Conservation (phyloP, 306 rosid genomes). For the Echinosophora koreensis region DNA sequence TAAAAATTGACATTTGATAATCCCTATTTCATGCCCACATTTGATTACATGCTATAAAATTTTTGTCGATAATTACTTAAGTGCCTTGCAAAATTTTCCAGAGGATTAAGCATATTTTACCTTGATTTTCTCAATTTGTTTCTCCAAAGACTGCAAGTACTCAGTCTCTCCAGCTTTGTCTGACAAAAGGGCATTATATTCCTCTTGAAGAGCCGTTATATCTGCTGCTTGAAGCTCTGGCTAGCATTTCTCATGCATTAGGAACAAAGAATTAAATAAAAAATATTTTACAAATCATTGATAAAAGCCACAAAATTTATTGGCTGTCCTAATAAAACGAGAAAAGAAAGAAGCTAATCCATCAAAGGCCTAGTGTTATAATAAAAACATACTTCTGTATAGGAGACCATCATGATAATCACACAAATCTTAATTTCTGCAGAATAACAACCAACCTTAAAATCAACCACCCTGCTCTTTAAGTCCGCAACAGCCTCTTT, state of each 20-base stretch:
- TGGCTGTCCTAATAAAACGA: not conserved
- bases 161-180: conserved; percentile 80
- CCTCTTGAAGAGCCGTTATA: conserved; percentile 71
- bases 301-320: conserved; percentile 29
- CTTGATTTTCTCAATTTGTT: conserved; percentile 72
- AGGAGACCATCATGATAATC: conserved; percentile 16
- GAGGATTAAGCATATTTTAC: conserved; percentile 49
- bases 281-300: conserved; percentile 22
- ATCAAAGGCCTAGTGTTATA: conserved; percentile 1
- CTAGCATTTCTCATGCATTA: conserved; percentile 57
- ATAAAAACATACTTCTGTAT: not conserved
- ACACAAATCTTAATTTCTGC: not conserved
- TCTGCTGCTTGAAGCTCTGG: conserved; percentile 71
- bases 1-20: conserved; percentile 38
- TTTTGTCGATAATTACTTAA: conserved; percentile 1
- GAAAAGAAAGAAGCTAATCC: not conserved
- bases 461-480: conserved; percentile 61
- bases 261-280: conserved; percentile 38
- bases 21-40: conserved; percentile 18
- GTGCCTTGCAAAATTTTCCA: conserved; percentile 18
- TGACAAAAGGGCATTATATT: conserved; percentile 66
- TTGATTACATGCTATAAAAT: not conserved
- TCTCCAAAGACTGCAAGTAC: conserved; percentile 72
- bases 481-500: conserved; percentile 67
- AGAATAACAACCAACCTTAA: conserved; percentile 66